These are phyloP conservation scores for Solanum sitiens DNA, from an alignment of 257 asterid species.

Conservation along the genomic window DNA sequence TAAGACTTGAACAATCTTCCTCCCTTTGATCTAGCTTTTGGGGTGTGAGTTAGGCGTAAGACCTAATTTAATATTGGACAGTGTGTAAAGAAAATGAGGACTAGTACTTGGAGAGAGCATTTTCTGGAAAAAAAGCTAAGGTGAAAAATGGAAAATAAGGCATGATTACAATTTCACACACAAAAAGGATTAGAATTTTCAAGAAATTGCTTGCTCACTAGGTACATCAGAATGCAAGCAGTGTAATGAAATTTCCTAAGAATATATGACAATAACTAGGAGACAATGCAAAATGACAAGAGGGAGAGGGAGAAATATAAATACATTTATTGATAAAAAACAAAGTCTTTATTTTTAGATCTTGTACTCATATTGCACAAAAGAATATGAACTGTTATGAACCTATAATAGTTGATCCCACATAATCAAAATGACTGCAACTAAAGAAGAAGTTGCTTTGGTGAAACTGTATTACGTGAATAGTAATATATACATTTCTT, in stretches of 20 bases:
- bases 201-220: not conserved
- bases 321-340: too few species aligned
- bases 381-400: not conserved
- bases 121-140: not conserved
- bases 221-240: not conserved
- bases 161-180: not conserved
- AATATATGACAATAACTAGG: not conserved
- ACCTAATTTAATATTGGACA: too few species aligned
- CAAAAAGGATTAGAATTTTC: not conserved
- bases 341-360: not conserved
- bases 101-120: not conserved
- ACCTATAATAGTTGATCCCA: not conserved
- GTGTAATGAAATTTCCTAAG: not conserved
- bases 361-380: not conserved
- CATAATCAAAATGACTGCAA: not conserved
- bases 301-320: not conserved
- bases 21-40: too few species aligned
- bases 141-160: not conserved
- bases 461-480: not conserved
- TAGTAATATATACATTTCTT: not conserved
- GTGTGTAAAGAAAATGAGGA: not conserved
- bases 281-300: not conserved
- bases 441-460: not conserved
- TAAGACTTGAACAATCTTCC: too few species aligned
- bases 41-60: too few species aligned